phyloP scores from a whole-genome alignment of 2,329 filamentous ascomycete species.

The Venturia oleaginea region DNA sequence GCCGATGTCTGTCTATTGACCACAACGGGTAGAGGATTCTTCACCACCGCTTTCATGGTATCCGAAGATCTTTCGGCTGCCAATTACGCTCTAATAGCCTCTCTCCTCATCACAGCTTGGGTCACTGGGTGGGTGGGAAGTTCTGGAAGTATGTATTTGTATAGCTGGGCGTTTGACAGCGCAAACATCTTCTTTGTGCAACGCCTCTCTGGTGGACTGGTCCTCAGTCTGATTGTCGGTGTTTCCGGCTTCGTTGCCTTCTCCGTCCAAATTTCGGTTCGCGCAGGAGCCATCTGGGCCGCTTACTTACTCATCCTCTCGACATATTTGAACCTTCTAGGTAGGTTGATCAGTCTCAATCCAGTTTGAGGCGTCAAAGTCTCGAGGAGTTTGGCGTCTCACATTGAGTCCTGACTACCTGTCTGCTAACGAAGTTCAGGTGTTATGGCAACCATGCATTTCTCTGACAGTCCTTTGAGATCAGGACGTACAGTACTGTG shows the following conservation, averaged over 20 bases:
- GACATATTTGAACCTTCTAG: conserved; percentile 9
- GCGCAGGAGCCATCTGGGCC: not conserved
- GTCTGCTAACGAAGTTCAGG: not conserved
- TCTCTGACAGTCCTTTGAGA: not conserved
- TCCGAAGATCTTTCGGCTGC: not conserved
- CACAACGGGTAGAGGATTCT: conserved; percentile 2
- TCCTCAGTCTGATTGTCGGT: not conserved
- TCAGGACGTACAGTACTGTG: conserved; percentile 7
- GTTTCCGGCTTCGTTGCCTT: not conserved
- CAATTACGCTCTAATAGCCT: conserved; percentile 3
- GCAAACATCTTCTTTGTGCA: conserved; percentile 6
- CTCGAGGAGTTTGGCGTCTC: no score
- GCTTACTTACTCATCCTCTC: conserved; percentile 4
- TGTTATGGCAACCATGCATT: conserved; percentile 8
- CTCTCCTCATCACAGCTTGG: conserved; percentile 4
- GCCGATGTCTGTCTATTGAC: not conserved
- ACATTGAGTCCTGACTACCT: not conserved
- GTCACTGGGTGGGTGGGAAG: conserved; percentile 6
- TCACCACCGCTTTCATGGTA: conserved; percentile 6
- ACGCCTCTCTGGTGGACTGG: conserved; percentile 3
- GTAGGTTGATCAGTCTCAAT: not conserved
- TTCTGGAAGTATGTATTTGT: conserved; percentile 3
- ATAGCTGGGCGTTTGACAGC: conserved; percentile 5
- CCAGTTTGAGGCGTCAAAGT: not conserved
- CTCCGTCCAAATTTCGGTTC: not conserved